phyloP scores from a whole-genome alignment of 1,139 yeast species.

The Geotrichum fermentans region DNA sequence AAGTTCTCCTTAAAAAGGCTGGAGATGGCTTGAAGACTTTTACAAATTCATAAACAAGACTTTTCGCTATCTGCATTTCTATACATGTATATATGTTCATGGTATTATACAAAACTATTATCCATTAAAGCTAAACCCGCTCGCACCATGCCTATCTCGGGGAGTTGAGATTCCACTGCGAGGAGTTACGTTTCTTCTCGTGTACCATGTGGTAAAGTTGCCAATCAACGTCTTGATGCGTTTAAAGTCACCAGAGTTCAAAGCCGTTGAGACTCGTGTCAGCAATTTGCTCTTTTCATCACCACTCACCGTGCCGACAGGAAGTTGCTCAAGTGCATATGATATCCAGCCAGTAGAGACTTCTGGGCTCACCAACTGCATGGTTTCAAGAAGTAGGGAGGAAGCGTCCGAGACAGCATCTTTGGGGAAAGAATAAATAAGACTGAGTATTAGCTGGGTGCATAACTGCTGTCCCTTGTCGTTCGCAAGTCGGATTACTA shows the following conservation, averaged over 20 bases:
- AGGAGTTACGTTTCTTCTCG: conserved; percentile 57
- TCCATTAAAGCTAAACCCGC: conserved; percentile 10
- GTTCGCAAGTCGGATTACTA: conserved; percentile 44
- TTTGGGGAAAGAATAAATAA: conserved; percentile 64
- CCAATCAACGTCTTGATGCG: conserved; percentile 64
- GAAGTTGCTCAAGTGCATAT: conserved; percentile 51
- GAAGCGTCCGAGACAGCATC: conserved; percentile 74
- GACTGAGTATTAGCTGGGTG: conserved; percentile 54
- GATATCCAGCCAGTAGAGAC: conserved; percentile 58
- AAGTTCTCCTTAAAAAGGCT: not conserved
- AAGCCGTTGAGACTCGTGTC: conserved; percentile 52
- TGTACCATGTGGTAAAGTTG: conserved; percentile 79
- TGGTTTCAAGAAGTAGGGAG: conserved; percentile 64
- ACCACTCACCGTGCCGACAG: conserved; percentile 53
- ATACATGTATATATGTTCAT: not conserved
- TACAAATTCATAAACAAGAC: not conserved
- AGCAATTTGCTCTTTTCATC: conserved; percentile 63
- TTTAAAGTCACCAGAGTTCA: conserved; percentile 66
- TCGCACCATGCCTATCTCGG: not conserved
- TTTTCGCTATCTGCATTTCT: not conserved
- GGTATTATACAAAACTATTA: too few species aligned
- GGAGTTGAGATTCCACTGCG: conserved; percentile 9
- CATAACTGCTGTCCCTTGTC: conserved; percentile 57
- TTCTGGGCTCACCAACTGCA: conserved; percentile 47
- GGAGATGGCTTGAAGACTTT: not conserved